A percentile compares a stretch with the other conserved stretches of the same genome.
Evolutionary conservation across 352 stramenopile genomes (phyloP).

Genomic region (Pythium vanterpoolii): DNA sequence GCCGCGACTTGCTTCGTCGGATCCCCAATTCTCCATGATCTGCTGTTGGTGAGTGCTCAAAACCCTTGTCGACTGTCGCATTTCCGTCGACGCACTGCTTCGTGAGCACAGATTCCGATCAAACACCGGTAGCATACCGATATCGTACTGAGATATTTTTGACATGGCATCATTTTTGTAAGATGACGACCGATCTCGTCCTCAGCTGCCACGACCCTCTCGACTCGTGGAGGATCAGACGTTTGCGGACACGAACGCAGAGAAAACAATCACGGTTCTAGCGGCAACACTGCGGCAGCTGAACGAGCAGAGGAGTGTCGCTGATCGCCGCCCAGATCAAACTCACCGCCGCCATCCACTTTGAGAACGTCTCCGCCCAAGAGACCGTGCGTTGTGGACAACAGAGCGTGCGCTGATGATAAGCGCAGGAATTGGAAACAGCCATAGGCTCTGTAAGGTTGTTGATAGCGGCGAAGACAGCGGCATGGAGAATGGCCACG

Average conservation of each 20-base stretch:
- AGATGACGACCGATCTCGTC: constrained; percentile 5
- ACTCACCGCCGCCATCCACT: constrained; percentile 35
- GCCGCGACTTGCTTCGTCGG: too few species aligned
- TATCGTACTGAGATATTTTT: constrained; percentile 11
- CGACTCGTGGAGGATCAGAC: constrained; percentile 26
- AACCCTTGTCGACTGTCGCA: too few species aligned
- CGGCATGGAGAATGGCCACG: constrained; percentile 10
- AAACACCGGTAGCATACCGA: too few species aligned
- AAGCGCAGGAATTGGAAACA: too few species aligned
- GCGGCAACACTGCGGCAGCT: constrained; percentile 21
- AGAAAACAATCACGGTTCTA: constrained; percentile 31
- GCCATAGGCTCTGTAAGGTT: too few species aligned
- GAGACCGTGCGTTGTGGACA: constrained; percentile 20
- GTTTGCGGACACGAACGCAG: constrained; percentile 19
- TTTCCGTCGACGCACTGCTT: too few species aligned
- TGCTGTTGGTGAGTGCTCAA: too few species aligned
- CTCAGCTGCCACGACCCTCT: constrained; percentile 29
- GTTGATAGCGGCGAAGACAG: neutral
- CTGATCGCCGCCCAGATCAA: constrained; percentile 13
- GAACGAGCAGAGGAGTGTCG: constrained; percentile 25
- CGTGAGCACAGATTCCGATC: too few species aligned
- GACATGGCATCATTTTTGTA: constrained; percentile 21
- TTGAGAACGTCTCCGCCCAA: constrained; percentile 24
- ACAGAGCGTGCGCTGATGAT: constrained; percentile 34
- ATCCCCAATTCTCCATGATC: too few species aligned